Conservation (phyloP, 2,329 filamentous ascomycete species). For the Xylaria digitata region DNA sequence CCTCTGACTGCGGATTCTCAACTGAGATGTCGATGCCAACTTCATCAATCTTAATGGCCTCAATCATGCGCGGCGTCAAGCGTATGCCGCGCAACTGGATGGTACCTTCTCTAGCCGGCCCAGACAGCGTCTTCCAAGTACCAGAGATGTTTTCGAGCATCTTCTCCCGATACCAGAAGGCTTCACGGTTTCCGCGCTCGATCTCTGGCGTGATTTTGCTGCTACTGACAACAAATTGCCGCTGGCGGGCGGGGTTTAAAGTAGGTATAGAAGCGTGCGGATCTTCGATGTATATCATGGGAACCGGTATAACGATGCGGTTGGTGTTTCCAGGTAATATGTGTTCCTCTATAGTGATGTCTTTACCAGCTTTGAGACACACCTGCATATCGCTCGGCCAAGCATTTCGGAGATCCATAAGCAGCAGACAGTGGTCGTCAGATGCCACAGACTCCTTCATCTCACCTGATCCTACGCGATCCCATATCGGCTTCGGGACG, state of each 20-base stretch:
- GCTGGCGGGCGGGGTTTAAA: constrained; percentile 81
- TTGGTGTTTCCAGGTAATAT: constrained; percentile 76
- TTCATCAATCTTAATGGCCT: constrained; percentile 84
- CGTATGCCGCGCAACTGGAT: constrained; percentile 83
- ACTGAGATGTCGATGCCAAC: constrained; percentile 74
- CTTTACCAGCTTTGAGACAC: constrained; percentile 66
- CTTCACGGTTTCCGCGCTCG: constrained; percentile 81
- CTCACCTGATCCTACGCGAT: constrained; percentile 53
- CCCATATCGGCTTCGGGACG: constrained; percentile 72
- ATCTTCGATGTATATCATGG: constrained; percentile 79
- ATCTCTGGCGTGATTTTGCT: constrained; percentile 81
- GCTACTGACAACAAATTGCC: constrained; percentile 91
- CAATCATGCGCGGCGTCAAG: constrained; percentile 81
- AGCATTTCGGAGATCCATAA: constrained; percentile 87
- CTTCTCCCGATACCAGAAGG: constrained; percentile 91
- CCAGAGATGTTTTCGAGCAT: constrained; percentile 78
- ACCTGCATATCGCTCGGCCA: constrained; percentile 86
- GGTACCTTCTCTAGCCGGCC: constrained; percentile 67
- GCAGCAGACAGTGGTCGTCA: constrained; percentile 79
- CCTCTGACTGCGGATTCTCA: constrained; percentile 42
- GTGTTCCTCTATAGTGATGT: constrained; percentile 62
- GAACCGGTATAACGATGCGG: constrained; percentile 80
- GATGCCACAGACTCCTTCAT: constrained; percentile 54
- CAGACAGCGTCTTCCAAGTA: constrained; percentile 72
- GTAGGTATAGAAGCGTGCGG: constrained; percentile 82